Evolutionary conservation across 169 alveolate genomes (phyloP).

Genomic region (Plasmodium malariae): DNA sequence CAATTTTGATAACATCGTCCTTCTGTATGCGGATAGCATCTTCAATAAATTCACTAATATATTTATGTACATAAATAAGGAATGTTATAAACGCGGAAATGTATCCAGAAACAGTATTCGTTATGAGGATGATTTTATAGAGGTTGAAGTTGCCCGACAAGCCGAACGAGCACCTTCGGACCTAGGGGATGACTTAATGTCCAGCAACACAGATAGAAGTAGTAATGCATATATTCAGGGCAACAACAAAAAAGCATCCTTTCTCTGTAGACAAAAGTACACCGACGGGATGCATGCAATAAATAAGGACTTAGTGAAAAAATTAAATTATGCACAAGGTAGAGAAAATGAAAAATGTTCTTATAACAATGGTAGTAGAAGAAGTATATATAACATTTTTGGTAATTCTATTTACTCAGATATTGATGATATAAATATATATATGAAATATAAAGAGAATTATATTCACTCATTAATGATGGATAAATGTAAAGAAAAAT

Average conservation of each 20-base stretch:
- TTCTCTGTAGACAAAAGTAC: background rate
- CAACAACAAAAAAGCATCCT: conserved; percentile 4
- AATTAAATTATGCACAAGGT: conserved; percentile 9
- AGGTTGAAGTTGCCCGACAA: too few species aligned
- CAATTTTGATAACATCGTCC: conserved; percentile 34
- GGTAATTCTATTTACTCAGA: conserved; percentile 67
- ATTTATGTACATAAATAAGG: conserved; percentile 65
- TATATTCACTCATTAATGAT: conserved; percentile 69
- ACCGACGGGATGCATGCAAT: background rate
- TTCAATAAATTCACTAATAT: conserved; percentile 69
- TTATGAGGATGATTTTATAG: too few species aligned
- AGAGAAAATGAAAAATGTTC: background rate
- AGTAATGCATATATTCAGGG: too few species aligned
- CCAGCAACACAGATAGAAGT: too few species aligned
- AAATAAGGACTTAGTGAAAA: conserved; percentile 32
- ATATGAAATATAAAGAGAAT: conserved; percentile 37
- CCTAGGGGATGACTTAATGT: too few species aligned
- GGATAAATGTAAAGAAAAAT: conserved; percentile 40
- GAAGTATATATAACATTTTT: conserved; percentile 52
- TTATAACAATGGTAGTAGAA: background rate
- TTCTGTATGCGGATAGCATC: conserved; percentile 42
- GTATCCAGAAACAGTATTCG: background rate
- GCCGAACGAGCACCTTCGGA: too few species aligned
- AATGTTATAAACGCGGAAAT: background rate
- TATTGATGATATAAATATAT: conserved; percentile 41